Evolutionary conservation across 352 stramenopile species (phyloP), one percentile per base, ranked within the genome.

Genomic region (Phytophthora fragariaefolia): DNA sequence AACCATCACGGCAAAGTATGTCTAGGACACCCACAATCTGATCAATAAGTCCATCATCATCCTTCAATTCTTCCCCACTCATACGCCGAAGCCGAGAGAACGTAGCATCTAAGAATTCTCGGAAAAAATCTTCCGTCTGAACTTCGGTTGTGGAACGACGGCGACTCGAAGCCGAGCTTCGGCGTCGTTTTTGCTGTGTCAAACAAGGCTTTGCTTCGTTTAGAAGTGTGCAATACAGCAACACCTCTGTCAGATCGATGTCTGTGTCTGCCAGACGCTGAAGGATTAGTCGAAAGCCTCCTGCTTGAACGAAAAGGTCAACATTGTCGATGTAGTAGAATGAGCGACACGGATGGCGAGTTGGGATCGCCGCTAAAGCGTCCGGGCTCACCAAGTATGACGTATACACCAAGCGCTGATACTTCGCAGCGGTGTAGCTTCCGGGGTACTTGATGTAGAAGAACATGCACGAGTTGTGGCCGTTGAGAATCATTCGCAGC

Each of bases 381-480:
- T 92, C 85, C 0, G 84, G 70, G 45, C 48, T 90, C n/a, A 83
- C 69, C 43, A 95, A 61, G 38, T 94, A 94, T 9, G 77, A 82
- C 7, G 83, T 92, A 58, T 90, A 94, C 24, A 94, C 74, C 20
- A 95, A 72, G 26, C 82, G 82, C 60, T 87, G 77, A 45, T 87
- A 80, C 51, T 85, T 91, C 46, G 68, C 65, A 0, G 83, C 69
- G 4, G 73, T 79, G 56, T 91, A 85, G 18, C 64, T 82, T 18
- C 87, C 84, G 13, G 76, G 79, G 36, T 95, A 93, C 64, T 94
- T 93, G 65, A 89, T 73, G 51, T 96, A 95, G 61, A 93, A 96
- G 61, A 83, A 94, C 77, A 91, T 85, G 46, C 82, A 91, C 27
- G 83, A 83, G 36, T 79, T 80, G 71, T 91, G 82, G 6, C 85